A percentile compares a stretch with the other conserved stretches of the same genome.
phyloP scores from a whole-genome alignment of 2,329 filamentous ascomycete genomes.

The Albophoma yamanashiensis region DNA sequence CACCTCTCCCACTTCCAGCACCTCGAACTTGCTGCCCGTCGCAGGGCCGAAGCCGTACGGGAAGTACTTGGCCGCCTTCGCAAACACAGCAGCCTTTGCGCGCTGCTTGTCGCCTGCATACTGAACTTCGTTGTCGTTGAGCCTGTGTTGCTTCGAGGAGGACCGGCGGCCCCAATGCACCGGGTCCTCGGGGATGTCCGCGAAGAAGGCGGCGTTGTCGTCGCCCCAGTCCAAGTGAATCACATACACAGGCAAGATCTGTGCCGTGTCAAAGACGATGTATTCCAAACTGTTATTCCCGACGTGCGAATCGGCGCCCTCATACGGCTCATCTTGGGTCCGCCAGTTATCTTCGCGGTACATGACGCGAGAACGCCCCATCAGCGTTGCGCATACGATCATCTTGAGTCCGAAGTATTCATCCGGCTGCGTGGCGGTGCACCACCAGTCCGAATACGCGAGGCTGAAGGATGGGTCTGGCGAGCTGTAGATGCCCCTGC shows the following conservation, averaged over 20 bases:
- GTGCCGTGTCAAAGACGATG: slow-evolving; percentile 29
- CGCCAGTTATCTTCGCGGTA: slow-evolving; percentile 16
- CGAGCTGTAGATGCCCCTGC: slow-evolving; percentile 32
- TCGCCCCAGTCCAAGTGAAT: slow-evolving; percentile 30
- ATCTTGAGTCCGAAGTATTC: slow-evolving; percentile 27
- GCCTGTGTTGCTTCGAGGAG: not conserved
- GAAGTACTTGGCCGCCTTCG: slow-evolving; percentile 32
- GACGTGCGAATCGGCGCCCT: slow-evolving; percentile 23
- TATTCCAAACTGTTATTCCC: slow-evolving; percentile 26
- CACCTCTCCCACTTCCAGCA: slow-evolving; percentile 32
- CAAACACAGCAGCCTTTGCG: slow-evolving; percentile 20
- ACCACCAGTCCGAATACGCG: slow-evolving; percentile 19
- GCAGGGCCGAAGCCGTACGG: slow-evolving; percentile 34
- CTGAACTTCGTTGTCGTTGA: not conserved
- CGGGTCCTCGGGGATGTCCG: slow-evolving; percentile 1
- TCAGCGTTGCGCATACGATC: slow-evolving; percentile 33
- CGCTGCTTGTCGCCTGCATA: slow-evolving; percentile 23
- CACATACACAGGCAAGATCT: slow-evolving; percentile 33
- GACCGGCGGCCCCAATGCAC: not conserved
- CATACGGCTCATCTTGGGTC: not conserved
- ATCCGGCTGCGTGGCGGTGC: slow-evolving; percentile 15
- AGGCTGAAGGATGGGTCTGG: slow-evolving; percentile 27
- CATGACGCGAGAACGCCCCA: slow-evolving; percentile 27
- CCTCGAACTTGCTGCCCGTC: slow-evolving; percentile 28
- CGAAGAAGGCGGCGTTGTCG: slow-evolving; percentile 2